Percentiles rank a stretch among this genome's conserved stretches.
Evolutionary conservation across 805 yeast species (phyloP).

Genomic region (Yarrowia alimentaria): DNA sequence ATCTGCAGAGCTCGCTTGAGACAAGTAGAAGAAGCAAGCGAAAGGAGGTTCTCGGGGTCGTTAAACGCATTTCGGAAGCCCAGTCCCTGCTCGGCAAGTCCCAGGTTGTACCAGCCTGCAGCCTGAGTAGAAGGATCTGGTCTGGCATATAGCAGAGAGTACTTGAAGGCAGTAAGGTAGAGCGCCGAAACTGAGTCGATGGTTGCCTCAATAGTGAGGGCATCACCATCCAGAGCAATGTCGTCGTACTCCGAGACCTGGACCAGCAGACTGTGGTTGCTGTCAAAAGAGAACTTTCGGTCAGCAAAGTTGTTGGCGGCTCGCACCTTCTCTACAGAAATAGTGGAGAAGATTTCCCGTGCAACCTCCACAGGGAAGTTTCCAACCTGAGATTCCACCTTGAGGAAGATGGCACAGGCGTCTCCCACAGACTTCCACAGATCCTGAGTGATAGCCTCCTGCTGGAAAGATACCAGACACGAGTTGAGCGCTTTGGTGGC

Average conservation of each 20-base stretch:
- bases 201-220: background rate
- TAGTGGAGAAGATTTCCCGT: constrained; percentile 31
- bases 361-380: constrained; percentile 49
- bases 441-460: constrained; percentile 46
- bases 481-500: constrained; percentile 50
- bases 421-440: constrained; percentile 69
- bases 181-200: background rate
- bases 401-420: constrained; percentile 52
- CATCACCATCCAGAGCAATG: constrained; percentile 3
- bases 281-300: constrained; percentile 22
- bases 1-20: constrained; percentile 67
- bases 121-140: constrained; percentile 40
- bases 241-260: constrained; percentile 8
- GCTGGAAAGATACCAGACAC: too few relatives aligned
- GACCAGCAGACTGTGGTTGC: constrained; percentile 10
- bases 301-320: constrained; percentile 12
- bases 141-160: constrained; percentile 26
- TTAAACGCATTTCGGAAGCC: constrained; percentile 39
- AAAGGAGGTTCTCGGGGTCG: constrained; percentile 34
- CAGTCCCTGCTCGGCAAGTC: constrained; percentile 58
- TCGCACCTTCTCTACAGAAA: constrained; percentile 14
- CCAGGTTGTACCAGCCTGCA: constrained; percentile 62
- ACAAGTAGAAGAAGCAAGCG: constrained; percentile 52
- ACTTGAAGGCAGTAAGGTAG: constrained; percentile 20
- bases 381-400: constrained; percentile 53